Percentiles rank a stretch among this genome's conserved stretches.
Conservation (phyloP, 2,329 filamentous ascomycete species). For the Ophiostoma populinum region DNA sequence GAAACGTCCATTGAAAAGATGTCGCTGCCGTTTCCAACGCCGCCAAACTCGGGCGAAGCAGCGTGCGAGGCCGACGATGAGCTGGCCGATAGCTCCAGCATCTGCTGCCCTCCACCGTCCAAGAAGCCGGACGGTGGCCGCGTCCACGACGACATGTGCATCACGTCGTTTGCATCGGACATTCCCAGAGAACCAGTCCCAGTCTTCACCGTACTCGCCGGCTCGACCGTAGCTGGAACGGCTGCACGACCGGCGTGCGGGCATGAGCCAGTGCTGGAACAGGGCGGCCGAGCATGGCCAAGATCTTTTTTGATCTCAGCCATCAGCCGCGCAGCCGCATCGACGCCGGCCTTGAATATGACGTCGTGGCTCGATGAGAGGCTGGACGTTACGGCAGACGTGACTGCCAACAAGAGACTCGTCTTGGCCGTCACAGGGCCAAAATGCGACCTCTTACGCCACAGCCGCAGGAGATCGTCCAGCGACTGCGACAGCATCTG, state of each 20-base stretch:
- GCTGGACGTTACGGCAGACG: slow-evolving; percentile 1
- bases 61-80: too few relatives aligned
- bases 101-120: too few relatives aligned
- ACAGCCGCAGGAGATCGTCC: not conserved
- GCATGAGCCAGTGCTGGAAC: too few relatives aligned
- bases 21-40: not conserved
- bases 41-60: not conserved
- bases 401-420: slow-evolving; percentile 4
- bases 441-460: slow-evolving; percentile 3
- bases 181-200: too few relatives aligned
- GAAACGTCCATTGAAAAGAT: not conserved
- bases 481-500: slow-evolving; percentile 1
- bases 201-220: too few relatives aligned
- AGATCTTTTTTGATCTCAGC: not conserved
- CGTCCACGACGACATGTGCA: too few relatives aligned
- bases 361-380: slow-evolving; percentile 1
- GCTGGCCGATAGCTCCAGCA: too few relatives aligned
- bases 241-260: too few relatives aligned
- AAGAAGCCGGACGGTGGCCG: too few relatives aligned
- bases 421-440: slow-evolving; percentile 7
- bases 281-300: too few relatives aligned
- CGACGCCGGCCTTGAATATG: slow-evolving; percentile 1
- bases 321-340: slow-evolving; percentile 1
- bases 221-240: too few relatives aligned
- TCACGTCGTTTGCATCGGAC: too few relatives aligned